Conservation (phyloP, 495 filamentous ascomycete species). For the Evernia prunastri region DNA sequence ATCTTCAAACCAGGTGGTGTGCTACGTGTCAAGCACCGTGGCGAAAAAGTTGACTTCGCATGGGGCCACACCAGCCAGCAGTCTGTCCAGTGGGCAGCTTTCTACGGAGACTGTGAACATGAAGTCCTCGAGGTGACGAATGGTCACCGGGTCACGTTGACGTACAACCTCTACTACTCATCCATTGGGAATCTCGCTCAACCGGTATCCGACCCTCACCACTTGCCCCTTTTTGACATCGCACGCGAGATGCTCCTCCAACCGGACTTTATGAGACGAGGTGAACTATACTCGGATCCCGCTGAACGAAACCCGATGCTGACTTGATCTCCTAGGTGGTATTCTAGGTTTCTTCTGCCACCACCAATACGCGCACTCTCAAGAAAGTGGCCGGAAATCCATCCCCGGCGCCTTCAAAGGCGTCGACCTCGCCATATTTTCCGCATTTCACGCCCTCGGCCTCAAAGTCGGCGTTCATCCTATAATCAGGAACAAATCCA, state of each 20-base stretch:
- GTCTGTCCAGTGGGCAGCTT: conserved; percentile 51
- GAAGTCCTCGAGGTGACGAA: conserved; percentile 46
- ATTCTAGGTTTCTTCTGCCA: conserved; percentile 34
- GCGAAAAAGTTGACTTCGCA: not conserved
- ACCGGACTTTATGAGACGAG: not conserved
- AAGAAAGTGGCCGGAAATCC: conserved; percentile 4
- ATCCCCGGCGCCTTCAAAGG: conserved; percentile 29
- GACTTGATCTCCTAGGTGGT: conserved; percentile 7
- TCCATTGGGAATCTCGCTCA: not conserved
- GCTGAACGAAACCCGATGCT: not conserved
- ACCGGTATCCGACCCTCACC: not conserved
- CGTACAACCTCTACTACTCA: not conserved
- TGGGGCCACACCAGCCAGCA: conserved; percentile 27
- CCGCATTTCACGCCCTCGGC: conserved; percentile 7
- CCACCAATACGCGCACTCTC: conserved; percentile 34
- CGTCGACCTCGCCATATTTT: conserved; percentile 24
- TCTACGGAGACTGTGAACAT: conserved; percentile 57
- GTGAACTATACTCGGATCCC: not conserved
- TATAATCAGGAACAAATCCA: not conserved
- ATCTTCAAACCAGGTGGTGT: not conserved
- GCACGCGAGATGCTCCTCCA: not conserved
- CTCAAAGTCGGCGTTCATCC: conserved; percentile 2
- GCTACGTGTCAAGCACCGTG: not conserved
- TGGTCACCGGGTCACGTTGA: conserved; percentile 49
- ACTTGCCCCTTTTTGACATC: not conserved